phyloP scores from a whole-genome alignment of 352 stramenopile species.

The Phytophthora fragariaefolia region DNA sequence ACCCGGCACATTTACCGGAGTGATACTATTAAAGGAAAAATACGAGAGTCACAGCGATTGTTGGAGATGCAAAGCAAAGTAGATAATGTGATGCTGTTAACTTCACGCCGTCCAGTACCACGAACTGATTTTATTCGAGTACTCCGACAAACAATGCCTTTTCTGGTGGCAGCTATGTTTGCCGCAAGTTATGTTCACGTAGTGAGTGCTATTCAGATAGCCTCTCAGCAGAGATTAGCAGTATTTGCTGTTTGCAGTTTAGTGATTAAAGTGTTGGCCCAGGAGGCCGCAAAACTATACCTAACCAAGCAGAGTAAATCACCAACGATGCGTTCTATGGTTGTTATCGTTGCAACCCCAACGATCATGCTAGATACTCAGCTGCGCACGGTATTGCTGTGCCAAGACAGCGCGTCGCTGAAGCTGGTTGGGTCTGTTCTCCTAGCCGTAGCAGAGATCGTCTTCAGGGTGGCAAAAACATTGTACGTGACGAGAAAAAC shows the following conservation, averaged over 20 bases:
- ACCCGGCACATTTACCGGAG: conserved; percentile 25
- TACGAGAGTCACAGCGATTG: conserved; percentile 14
- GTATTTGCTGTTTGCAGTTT: neutral
- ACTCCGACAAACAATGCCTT: neutral
- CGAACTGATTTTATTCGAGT: neutral
- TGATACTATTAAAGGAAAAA: conserved; percentile 12
- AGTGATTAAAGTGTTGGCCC: neutral
- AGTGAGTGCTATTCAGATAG: neutral
- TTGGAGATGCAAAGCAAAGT: neutral
- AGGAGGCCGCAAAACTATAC: neutral
- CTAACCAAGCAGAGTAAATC: neutral
- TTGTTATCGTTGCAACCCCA: conserved; percentile 20
- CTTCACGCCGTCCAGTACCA: neutral
- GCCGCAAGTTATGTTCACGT: neutral
- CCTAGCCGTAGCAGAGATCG: conserved; percentile 39
- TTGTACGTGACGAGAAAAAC: conserved; percentile 25
- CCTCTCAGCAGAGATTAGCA: neutral
- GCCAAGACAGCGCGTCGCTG: conserved; percentile 15
- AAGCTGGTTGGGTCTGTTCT: conserved; percentile 26
- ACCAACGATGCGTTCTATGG: neutral
- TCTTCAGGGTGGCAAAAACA: conserved; percentile 26
- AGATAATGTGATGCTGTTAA: neutral
- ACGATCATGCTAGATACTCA: conserved; percentile 35
- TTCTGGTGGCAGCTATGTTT: neutral
- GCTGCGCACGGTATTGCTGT: conserved; percentile 24